Evolutionary conservation across 2,329 filamentous ascomycete species (phyloP).

Genomic region (Onygenales sp.): DNA sequence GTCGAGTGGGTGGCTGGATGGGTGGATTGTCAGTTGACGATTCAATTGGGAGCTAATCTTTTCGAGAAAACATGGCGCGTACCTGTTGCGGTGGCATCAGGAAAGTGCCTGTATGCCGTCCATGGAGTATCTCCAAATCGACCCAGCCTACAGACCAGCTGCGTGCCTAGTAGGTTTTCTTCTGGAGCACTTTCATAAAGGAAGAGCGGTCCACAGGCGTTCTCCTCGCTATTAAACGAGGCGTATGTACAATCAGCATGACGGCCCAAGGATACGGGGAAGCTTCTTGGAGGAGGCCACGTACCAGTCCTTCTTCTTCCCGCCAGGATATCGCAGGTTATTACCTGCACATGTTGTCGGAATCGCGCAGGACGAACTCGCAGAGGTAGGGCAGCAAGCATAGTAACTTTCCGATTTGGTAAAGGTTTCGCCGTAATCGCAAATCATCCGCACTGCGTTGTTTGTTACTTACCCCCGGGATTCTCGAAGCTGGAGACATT

Average conservation of each 20-base stretch:
- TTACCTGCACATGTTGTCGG: background rate
- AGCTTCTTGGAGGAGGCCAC: background rate
- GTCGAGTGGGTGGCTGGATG: background rate
- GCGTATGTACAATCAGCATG: background rate
- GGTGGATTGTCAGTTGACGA: background rate
- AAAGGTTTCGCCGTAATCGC: background rate
- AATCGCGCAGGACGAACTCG: background rate
- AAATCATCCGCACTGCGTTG: background rate
- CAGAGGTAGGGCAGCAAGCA: slow-evolving; percentile 1
- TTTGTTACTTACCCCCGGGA: background rate
- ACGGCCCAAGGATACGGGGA: background rate
- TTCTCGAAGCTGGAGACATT: background rate
- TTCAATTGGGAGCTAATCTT: background rate
- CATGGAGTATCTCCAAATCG: background rate
- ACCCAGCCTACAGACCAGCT: background rate
- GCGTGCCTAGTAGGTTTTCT: slow-evolving; percentile 1
- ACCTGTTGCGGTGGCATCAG: background rate
- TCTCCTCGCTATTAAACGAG: background rate
- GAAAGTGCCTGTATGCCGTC: background rate
- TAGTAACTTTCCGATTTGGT: slow-evolving; percentile 1
- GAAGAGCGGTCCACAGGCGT: background rate
- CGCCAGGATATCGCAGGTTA: background rate
- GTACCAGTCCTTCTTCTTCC: background rate
- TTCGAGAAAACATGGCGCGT: background rate
- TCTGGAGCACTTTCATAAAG: background rate